Base-by-base conservation (phyloP, 331 rosid species). In the Prunus yedoensis region DNA sequence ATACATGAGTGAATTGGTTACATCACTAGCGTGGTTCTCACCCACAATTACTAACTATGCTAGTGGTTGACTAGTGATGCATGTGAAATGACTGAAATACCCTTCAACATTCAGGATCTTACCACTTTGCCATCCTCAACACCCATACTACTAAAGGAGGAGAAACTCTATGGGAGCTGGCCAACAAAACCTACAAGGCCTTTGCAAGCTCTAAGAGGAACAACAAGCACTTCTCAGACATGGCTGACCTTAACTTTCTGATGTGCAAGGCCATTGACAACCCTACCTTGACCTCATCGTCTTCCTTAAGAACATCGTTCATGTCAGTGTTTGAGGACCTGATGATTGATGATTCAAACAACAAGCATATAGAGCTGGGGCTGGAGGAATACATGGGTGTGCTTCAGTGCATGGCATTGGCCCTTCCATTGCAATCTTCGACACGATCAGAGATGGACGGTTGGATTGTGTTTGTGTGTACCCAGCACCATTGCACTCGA, bases 391-490 rank as follows among this genome's bases (percentile, higher is more conserved):
- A 85, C 58, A 75, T 88, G 74, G 93, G 3, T 89, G 96, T 68
- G 91, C 93, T 45, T 91, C 93, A 0, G 67, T 85, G 56, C 96
- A 91, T 16, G 91, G 93, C 0, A 75, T 91, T 15, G 96, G 96
- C 0, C 93, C 96, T 2, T 91, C 96, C 70, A 28, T 87, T 0
- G 91, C 87, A 0, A 13, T 89, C 8, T 87, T 89, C 20, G 94
- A 89, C 63, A 87, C 87, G 2, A 14, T 91, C 2, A 73, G 88
- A 50, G 73, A 85, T n/a, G 90, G 86, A 15, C n/a, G 65, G 49
- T 52, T 89, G 77, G 93, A 91, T 28, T 91, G 93, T 21, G 83
- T 78, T 3, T 89, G 83, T 18, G 89, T 87, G 8, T 91, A 87
- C 58, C 96, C 93, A 0, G 47, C 89, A 9, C 96, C 96, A 0